Conservation (phyloP, 257 asterid genomes). For the Marsdenia floribunda region DNA sequence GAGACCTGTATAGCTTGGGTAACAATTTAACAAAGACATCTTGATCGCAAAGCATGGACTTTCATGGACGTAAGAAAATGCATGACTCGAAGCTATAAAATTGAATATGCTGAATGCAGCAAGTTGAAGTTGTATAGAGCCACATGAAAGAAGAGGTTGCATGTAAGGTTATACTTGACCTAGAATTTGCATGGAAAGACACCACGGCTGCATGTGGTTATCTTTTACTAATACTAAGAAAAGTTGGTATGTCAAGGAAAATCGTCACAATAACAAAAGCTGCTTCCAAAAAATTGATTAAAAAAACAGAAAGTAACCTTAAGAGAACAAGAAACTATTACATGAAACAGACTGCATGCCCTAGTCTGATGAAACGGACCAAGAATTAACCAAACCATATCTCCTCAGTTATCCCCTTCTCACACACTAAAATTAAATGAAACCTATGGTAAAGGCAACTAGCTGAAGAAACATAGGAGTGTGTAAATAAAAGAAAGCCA, state of each 20-base stretch:
- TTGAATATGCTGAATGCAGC: background rate
- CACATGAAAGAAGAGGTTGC: background rate
- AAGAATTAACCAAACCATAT: background rate
- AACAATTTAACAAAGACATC: background rate
- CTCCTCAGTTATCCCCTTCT: background rate
- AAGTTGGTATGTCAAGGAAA: background rate
- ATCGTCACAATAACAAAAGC: background rate
- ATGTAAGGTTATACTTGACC: too few species aligned
- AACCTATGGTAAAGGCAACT: background rate
- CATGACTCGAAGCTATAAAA: background rate
- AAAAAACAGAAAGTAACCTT: background rate
- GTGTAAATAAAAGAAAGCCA: slow-evolving; percentile 1
- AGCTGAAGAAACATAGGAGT: background rate
- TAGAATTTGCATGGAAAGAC: background rate
- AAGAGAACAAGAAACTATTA: background rate
- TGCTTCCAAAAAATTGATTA: background rate
- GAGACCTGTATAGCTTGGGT: background rate
- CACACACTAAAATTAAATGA: background rate
- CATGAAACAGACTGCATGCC: background rate
- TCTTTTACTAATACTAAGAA: background rate
- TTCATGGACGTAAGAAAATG: background rate
- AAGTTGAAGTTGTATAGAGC: background rate
- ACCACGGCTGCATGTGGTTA: background rate
- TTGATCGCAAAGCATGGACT: background rate
- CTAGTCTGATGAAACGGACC: background rate